phyloP scores from a whole-genome alignment of 768 basidiomycete species.

The Boletus vermiculosoides region DNA sequence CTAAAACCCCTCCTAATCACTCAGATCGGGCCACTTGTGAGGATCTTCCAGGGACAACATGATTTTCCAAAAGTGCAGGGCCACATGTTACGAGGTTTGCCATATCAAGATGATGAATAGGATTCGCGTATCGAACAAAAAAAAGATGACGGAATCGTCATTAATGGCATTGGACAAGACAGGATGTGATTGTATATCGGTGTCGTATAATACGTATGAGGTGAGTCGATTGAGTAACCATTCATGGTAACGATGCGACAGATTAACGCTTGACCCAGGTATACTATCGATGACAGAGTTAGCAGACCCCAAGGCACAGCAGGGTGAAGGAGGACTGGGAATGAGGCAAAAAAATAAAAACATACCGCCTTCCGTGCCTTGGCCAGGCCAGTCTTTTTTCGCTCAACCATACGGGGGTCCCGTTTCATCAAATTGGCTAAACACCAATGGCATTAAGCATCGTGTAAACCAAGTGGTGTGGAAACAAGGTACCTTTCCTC shows the following conservation, averaged over 20 bases:
- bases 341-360: constrained; percentile 17
- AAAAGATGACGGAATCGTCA: not conserved
- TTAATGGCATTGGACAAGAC: not conserved
- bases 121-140: too few species aligned
- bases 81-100: not conserved
- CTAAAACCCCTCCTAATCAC: too few species aligned
- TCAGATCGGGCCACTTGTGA: too few species aligned
- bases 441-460: not conserved
- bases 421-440: constrained; percentile 82
- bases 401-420: constrained; percentile 97
- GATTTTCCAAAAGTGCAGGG: not conserved
- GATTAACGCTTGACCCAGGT: constrained; percentile 94
- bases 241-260: not conserved
- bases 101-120: not conserved
- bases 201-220: not conserved
- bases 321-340: not conserved
- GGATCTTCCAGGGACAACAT: too few species aligned
- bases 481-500: constrained; percentile 54
- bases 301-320: constrained; percentile 1
- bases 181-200: not conserved
- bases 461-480: not conserved
- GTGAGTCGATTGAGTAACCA: not conserved
- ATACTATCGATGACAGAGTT: constrained; percentile 47
- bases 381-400: constrained; percentile 92
- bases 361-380: constrained; percentile 91